Percentiles rank a stretch among this genome's conserved stretches.
phyloP scores from a whole-genome alignment of 2,329 filamentous ascomycete species.

The Myrmaecium sp. region DNA sequence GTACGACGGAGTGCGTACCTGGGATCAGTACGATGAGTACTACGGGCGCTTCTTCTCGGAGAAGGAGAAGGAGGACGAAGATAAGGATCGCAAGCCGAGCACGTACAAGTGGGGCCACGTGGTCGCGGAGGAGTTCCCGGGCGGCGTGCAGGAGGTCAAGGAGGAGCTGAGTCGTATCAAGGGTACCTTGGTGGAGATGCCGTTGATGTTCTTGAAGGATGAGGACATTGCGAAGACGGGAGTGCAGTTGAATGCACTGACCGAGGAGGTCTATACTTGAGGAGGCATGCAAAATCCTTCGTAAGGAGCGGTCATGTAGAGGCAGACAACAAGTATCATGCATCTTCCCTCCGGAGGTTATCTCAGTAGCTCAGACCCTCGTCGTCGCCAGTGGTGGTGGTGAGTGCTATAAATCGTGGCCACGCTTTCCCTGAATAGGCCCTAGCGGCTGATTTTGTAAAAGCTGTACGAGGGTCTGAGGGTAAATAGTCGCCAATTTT shows the following conservation, averaged over 20 bases:
- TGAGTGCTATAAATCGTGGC: too few species aligned
- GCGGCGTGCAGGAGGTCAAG: slow-evolving; percentile 31
- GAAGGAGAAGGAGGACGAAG: slow-evolving; percentile 20
- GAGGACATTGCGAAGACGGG: slow-evolving; percentile 78
- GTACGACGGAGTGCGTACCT: slow-evolving; percentile 48
- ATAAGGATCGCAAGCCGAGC: slow-evolving; percentile 26
- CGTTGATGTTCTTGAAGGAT: slow-evolving; percentile 68
- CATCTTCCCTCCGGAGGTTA: too few species aligned
- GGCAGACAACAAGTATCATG: too few species aligned
- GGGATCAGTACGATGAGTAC: slow-evolving; percentile 58
- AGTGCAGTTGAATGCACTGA: slow-evolving; percentile 36
- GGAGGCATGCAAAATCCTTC: too few species aligned
- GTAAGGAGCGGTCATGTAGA: too few species aligned
- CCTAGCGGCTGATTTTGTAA: too few species aligned
- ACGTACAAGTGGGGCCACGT: slow-evolving; percentile 77
- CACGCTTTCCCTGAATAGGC: too few species aligned
- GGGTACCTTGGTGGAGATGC: slow-evolving; percentile 62
- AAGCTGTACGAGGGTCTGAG: too few species aligned
- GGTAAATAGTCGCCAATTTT: too few species aligned
- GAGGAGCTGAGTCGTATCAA: slow-evolving; percentile 58
- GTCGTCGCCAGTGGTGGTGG: too few species aligned
- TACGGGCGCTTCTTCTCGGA: slow-evolving; percentile 47
- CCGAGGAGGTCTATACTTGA: slow-evolving; percentile 31
- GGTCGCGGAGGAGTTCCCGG: slow-evolving; percentile 36
- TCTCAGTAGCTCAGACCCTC: too few species aligned